Evolutionary conservation across 345 rosid species (phyloP).

Genomic region (Leavenworthia alabamica): DNA sequence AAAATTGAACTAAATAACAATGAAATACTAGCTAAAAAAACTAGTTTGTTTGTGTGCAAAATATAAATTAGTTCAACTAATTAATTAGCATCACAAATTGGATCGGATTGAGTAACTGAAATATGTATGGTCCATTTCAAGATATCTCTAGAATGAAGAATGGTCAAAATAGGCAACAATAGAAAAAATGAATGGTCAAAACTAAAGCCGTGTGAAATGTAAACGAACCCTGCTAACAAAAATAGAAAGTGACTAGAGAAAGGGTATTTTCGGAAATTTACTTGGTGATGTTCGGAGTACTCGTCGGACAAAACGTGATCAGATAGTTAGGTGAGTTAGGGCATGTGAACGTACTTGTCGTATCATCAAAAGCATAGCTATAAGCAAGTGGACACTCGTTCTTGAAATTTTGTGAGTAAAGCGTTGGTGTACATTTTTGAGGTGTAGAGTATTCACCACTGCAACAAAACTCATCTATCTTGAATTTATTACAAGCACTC

Average conservation of each 20-base stretch:
- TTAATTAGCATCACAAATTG: no score
- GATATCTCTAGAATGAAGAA: not conserved
- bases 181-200: conserved; percentile 3
- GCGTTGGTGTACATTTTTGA: conserved; percentile 35
- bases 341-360: conserved; percentile 37
- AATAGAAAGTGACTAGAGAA: not conserved
- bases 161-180: no score
- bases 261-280: no score
- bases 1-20: no score
- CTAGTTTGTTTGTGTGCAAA: no score
- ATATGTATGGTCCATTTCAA: not conserved
- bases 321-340: not conserved
- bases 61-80: no score
- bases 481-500: conserved; percentile 38
- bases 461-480: conserved; percentile 40
- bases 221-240: not conserved
- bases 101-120: no score
- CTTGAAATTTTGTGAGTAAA: conserved; percentile 42
- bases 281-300: no score
- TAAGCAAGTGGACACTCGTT: conserved; percentile 51
- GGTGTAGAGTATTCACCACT: conserved; percentile 22
- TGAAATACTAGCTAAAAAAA: no score
- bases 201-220: not conserved
- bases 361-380: conserved; percentile 49
- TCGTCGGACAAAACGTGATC: no score